Evolutionary conservation across 345 rosid genomes (phyloP), one percentile per base, ranked within the genome.

Genomic region (Geranium rotundifolium): DNA sequence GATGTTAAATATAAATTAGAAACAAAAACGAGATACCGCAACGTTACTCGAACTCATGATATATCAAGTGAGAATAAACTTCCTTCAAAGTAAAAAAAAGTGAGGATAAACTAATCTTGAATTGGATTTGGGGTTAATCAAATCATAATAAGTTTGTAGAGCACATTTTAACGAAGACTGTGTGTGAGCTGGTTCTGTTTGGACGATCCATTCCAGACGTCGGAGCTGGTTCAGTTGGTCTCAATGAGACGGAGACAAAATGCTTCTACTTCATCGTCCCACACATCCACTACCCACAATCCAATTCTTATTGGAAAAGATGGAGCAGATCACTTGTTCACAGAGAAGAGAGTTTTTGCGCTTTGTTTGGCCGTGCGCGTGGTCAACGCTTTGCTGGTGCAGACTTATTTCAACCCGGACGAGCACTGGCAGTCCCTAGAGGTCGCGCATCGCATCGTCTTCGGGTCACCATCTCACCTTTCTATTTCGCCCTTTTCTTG

Each of bases 401-500:
- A 90, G 65, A 82, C 95, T 12, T 86, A 88, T 79, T 90, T 90
- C 86, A 82, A 86, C 71, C 97, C 92, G 7, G 97, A 93, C 68
- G 96, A 93, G 69, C 95, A 93, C 68, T 90, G 95, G 97, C 95
- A 93, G 67, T 77, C 90, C 63, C 95, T 86, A 46, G 97, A 93
- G 80, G 92, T 90, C 34, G 87, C 90, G 12, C 97, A 82, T 58
- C 84, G 77, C 34, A 70, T 78, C 41, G 85, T 73, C 2, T 87
- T 92, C n/a, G 99, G 97, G 95, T 87, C 83, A 80, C 29, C 54
- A 17, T 5, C 56, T 17, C 34, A 50, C 37, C 55, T 61, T 61
- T 37, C 5, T 1, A 54, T 16, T 60, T 57, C 2, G 19, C 23
- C 5, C 29, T 23, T 56, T 29, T 34, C 34, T 37, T 2, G 4